Evolutionary conservation across 305 asterid genomes (phyloP).

Genomic region (Fraxinus albicans): DNA sequence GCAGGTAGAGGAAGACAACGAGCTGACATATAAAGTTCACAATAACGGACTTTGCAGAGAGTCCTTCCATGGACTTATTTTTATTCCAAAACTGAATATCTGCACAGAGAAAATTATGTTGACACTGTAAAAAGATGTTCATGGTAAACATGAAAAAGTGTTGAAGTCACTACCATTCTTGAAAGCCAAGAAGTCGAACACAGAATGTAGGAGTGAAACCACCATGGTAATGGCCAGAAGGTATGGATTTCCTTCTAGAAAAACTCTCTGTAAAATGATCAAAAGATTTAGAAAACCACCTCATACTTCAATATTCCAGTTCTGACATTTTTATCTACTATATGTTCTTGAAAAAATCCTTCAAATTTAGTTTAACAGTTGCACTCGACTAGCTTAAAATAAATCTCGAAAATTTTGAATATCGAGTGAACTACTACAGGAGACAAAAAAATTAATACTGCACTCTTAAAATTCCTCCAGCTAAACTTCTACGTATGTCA

Average conservation of each 20-base stretch:
- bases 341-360: constrained; percentile 6
- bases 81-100: constrained; percentile 99
- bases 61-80: constrained; percentile 98
- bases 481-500: background rate
- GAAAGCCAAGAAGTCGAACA: constrained; percentile 93
- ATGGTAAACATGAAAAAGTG: constrained; percentile 6
- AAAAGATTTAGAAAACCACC: background rate
- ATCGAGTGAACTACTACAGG: background rate
- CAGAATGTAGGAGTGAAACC: constrained; percentile 82
- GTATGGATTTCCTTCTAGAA: constrained; percentile 94
- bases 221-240: constrained; percentile 84
- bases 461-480: background rate
- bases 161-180: constrained; percentile 67
- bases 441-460: background rate
- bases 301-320: background rate
- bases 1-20: constrained; percentile 85
- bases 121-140: background rate
- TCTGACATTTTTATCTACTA: background rate
- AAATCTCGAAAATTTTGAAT: background rate
- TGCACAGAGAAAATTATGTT: constrained; percentile 24
- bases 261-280: constrained; percentile 65
- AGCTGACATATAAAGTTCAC: constrained; percentile 89
- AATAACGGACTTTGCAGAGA: constrained; percentile 90
- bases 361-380: background rate
- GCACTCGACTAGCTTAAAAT: background rate